These are phyloP conservation scores for Aspergillus novoparasiticus DNA, from an alignment of 2,329 filamentous ascomycete genomes.

Conservation along the genomic window DNA sequence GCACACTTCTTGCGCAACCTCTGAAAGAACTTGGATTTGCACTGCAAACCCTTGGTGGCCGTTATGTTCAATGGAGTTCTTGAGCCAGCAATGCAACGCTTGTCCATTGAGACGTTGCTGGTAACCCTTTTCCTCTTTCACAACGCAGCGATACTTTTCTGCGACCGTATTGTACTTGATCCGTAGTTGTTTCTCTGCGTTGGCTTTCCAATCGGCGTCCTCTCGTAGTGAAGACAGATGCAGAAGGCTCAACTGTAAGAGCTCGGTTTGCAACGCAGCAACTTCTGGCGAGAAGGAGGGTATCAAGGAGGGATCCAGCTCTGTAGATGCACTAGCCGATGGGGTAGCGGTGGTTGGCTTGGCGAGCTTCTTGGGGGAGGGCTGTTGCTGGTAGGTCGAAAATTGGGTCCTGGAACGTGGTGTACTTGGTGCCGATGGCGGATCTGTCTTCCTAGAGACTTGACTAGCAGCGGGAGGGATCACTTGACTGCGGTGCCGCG, in stretches of 20 bases:
- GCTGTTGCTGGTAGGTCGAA: constrained; percentile 42
- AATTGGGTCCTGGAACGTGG: constrained; percentile 34
- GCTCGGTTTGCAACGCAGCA: constrained; percentile 43
- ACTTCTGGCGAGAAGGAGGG: constrained; percentile 38
- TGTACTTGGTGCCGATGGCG: constrained; percentile 20
- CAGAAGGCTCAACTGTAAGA: constrained; percentile 47
- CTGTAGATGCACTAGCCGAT: constrained; percentile 17
- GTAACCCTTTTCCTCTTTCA: constrained; percentile 34
- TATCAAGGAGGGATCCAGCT: constrained; percentile 25
- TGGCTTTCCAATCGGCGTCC: constrained; percentile 34
- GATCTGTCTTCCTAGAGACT: constrained; percentile 19
- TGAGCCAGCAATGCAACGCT: constrained; percentile 37
- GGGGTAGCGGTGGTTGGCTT: constrained; percentile 27
- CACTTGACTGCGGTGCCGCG: constrained; percentile 41
- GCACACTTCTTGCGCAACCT: constrained; percentile 41
- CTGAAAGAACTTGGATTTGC: constrained; percentile 44
- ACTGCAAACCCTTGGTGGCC: constrained; percentile 34
- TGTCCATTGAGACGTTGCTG: constrained; percentile 40
- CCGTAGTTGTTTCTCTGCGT: constrained; percentile 32
- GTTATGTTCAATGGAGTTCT: constrained; percentile 31
- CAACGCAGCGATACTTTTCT: constrained; percentile 33
- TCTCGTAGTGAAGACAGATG: constrained; percentile 34
- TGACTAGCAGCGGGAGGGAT: constrained; percentile 18
- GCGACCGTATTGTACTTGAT: constrained; percentile 40
- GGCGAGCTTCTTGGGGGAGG: constrained; percentile 40